Conservation (phyloP, 208 protist species). For the Dictyostelium gargantuum region DNA sequence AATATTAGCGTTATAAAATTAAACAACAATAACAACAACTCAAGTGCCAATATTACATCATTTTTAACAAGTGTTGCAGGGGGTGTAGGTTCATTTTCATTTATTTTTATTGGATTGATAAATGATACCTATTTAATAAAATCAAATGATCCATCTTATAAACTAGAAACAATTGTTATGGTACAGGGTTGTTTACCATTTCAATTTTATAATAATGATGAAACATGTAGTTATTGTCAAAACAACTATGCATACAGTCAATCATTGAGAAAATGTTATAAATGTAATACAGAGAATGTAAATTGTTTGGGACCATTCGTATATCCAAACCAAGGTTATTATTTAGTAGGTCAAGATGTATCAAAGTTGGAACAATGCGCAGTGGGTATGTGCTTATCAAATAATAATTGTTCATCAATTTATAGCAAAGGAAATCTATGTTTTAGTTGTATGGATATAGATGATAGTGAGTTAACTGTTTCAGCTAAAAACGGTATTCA, state of each 20-base stretch:
- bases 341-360: neutral
- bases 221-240: neutral
- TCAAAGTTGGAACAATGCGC: neutral
- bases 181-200: neutral
- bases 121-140: neutral
- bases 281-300: neutral
- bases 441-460: neutral
- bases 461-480: neutral
- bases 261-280: neutral
- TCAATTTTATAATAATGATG: neutral
- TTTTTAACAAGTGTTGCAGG: neutral
- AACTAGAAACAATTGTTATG: neutral
- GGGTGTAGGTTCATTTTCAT: neutral
- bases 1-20: neutral
- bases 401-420: neutral
- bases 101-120: neutral
- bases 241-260: neutral
- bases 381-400: neutral
- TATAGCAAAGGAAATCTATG: neutral
- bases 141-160: neutral
- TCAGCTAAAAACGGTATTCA: neutral
- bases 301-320: neutral
- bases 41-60: neutral
- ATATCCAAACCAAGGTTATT: neutral
- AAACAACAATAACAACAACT: too few species aligned